Evolutionary conservation across 306 rosid genomes (phyloP), one percentile per base, ranked within the genome.

Genomic region (Begonia loranthoides): DNA sequence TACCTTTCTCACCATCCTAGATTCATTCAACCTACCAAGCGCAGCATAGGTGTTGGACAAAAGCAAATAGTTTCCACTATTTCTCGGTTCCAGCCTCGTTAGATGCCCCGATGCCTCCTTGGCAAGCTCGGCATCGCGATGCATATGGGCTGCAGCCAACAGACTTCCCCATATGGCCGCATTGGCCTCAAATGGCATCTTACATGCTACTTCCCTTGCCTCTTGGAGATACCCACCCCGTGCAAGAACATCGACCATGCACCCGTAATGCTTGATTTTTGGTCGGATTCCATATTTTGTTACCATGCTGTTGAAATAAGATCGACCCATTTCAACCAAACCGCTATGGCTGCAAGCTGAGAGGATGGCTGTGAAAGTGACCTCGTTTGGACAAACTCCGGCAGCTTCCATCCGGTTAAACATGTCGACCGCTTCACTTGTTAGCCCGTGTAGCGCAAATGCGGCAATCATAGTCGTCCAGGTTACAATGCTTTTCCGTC

Each of bases 321-420:
- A 19, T 5, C 57, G 69, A 17, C 89, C 82, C 53, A 21, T 47
- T 41, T 77, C 83, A 41, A 80, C 79, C 64, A 77, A 68, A 16
- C 86, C 74, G 12, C 50, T 83, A 70, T 84, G 94, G 54, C 83
- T 71, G 57, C 94, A 84, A 64, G 89, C 94, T 36, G 83, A 80
- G 55, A 84, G 94, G 56, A 84, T 19, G 33, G 89, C 79, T 7
- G 75, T 54, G 65, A 75, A 84, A 47, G 89, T 84, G 51, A 80
- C 56, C 51, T 78, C 69, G 17, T 78, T 78, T 3, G 94, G 89
- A 66, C 59, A 64, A 13, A 80, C 70, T 63, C 15, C 49, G 28
- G 66, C 81, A 47, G 56, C 55, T 59, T 78, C 86, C 89, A 84
- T 84, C 63, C 60, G 49, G 61, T 58, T 52, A 53, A 80, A 84